Evolutionary conservation across 192 early-diverging fungal genomes (phyloP), one percentile per base, ranked within the genome.

Genomic region (Chytriomyces confervae): DNA sequence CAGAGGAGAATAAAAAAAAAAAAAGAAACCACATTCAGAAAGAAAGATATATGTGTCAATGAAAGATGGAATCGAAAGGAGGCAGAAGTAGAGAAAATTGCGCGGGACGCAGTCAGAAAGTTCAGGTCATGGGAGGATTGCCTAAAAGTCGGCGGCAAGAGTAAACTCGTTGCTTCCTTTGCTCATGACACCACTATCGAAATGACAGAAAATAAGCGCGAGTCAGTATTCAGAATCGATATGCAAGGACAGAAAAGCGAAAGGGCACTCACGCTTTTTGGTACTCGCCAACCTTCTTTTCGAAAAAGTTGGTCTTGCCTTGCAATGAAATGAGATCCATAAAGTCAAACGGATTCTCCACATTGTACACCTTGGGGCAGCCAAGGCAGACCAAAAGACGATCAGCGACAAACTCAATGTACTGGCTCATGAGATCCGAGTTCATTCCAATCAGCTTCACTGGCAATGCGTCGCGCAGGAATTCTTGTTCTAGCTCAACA

Each of bases 341-440:
- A 81, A 98, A 99, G 81, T 99, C 97, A 77, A 99, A 99, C 57
- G 97, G 97, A 80, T 99, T 99, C 76, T 91, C 82, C 5, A 84
- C 88, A 16, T 92, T 90, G 90, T 93, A 99, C 78, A 90, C 78
- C 87, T 99, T 99, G 45, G 83, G 80, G 79, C 89, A 92, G 45
- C 95, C 95, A 13, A 99, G 89, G 16, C 94, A 93, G 10, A 97
- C 94, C 72, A 97, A 84, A 51, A 99, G 87, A 68, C 96, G 88
- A 80, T 99, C 97, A 13, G 97, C 97, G 16, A 99, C 97, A 85
- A 99, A 99, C 86, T 98, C 96, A 83, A 99, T 97, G 86, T 99
- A 99, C 88, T 91, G 91, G 78, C 91, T 92, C 97, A 99, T 99
- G 47, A 97, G 85, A 50, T 84, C 89, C 69, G 93, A 83, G 81